Evolutionary conservation across 768 basidiomycete species (phyloP).

Genomic region (Hygrocybe punicea): DNA sequence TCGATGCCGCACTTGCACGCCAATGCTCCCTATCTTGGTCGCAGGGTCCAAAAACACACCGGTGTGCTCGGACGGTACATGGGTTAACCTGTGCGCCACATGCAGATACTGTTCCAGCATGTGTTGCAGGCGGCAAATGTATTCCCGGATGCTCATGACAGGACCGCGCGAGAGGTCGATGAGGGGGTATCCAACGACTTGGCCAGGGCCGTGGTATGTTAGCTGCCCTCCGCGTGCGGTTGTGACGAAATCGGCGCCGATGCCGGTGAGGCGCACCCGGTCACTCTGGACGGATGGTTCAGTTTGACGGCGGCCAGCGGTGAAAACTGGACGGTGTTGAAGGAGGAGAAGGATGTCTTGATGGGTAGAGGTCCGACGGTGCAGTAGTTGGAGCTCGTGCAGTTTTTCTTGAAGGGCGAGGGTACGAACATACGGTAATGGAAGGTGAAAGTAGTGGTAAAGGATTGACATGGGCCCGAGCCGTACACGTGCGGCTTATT

Average conservation of each 20-base stretch:
- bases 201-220: constrained; percentile 97
- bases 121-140: constrained; percentile 80
- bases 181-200: constrained; percentile 93
- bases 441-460: constrained; percentile 74
- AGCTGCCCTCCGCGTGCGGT: constrained; percentile 87
- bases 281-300: constrained; percentile 3
- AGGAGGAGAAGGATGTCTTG: constrained; percentile 73
- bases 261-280: constrained; percentile 44
- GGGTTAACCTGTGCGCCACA: constrained; percentile 55
- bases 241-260: constrained; percentile 86
- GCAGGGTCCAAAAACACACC: constrained; percentile 81
- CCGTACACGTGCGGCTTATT: constrained; percentile 31
- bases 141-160: constrained; percentile 73
- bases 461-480: constrained; percentile 53
- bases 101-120: constrained; percentile 61
- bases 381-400: constrained; percentile 60
- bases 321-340: constrained; percentile 93
- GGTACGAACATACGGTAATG: constrained; percentile 70
- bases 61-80: constrained; percentile 71
- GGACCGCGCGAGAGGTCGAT: constrained; percentile 80
- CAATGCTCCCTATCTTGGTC: constrained; percentile 92
- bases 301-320: constrained; percentile 80
- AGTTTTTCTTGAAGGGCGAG: constrained; percentile 69
- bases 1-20: constrained; percentile 92
- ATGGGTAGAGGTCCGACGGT: constrained; percentile 42